Evolutionary conservation across 768 basidiomycete genomes (phyloP).

Genomic region (Omphalotus guepiniiformis): DNA sequence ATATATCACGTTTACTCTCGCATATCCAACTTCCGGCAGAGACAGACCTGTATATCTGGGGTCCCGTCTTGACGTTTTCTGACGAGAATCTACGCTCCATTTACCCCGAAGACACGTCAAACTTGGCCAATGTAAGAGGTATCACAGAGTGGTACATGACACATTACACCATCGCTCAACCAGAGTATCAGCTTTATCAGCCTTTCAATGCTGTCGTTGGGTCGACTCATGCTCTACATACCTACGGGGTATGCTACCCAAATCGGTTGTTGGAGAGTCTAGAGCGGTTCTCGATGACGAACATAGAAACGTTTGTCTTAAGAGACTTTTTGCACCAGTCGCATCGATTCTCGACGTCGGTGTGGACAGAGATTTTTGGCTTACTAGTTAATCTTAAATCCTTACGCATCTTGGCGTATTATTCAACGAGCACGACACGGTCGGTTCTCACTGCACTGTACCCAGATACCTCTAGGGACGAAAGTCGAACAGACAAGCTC

Average conservation of each 20-base stretch:
- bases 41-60: conserved; percentile 7
- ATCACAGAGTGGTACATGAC: conserved; percentile 7
- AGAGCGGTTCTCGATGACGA: neutral
- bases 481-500: neutral
- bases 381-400: neutral
- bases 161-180: conserved; percentile 1
- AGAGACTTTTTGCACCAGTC: conserved; percentile 5
- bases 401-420: conserved; percentile 7
- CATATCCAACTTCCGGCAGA: neutral
- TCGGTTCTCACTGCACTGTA: conserved; percentile 4
- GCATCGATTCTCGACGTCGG: conserved; percentile 3
- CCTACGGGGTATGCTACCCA: conserved; percentile 2
- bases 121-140: neutral
- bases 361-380: conserved; percentile 2
- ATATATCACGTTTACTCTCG: conserved; percentile 1
- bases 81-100: conserved; percentile 1
- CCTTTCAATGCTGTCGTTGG: conserved; percentile 4
- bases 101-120: neutral
- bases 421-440: conserved; percentile 2
- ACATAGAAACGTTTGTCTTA: conserved; percentile 3
- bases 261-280: neutral
- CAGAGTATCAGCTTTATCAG: conserved; percentile 2
- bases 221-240: neutral
- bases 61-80: neutral
- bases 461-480: neutral